A percentile compares a stretch with the other conserved stretches of the same genome.
These are phyloP conservation scores for Cystofilobasidium bisporidii DNA, from an alignment of 768 basidiomycete genomes.

Conservation along the genomic window DNA sequence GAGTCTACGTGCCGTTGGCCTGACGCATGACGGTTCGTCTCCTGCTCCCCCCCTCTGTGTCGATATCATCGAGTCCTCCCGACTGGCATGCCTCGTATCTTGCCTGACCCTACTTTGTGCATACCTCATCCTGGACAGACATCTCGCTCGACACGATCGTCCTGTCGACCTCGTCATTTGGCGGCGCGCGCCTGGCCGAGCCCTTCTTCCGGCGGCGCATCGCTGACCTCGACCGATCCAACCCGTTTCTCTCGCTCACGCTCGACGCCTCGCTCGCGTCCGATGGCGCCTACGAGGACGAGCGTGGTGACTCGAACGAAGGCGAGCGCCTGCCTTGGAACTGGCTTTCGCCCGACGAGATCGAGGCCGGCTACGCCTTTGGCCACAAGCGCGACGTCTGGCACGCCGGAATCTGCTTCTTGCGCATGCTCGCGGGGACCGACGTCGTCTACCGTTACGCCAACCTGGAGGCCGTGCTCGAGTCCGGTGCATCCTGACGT, in stretches of 20 bases:
- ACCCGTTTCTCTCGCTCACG: conserved; percentile 48
- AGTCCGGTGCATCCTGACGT: conserved; percentile 36
- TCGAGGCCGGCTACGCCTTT: conserved; percentile 68
- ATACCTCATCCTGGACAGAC: conserved; percentile 32
- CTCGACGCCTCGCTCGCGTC: conserved; percentile 35
- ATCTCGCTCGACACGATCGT: conserved; percentile 30
- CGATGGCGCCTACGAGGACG: conserved; percentile 34
- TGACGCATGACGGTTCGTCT: conserved; percentile 60
- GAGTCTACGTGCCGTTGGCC: conserved; percentile 53
- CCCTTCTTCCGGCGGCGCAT: conserved; percentile 63
- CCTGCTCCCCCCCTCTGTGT: too few species aligned
- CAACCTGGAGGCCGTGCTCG: conserved; percentile 35
- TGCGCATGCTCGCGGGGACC: conserved; percentile 78
- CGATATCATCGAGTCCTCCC: too few species aligned
- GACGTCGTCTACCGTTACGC: conserved; percentile 49
- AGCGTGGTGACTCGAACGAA: conserved; percentile 31
- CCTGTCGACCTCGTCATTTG: conserved; percentile 43
- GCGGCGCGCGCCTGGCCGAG: conserved; percentile 62
- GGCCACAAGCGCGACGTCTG: conserved; percentile 73
- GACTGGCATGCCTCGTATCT: too few species aligned
- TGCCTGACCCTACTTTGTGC: too few species aligned
- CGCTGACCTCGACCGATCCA: conserved; percentile 72
- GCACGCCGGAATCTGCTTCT: conserved; percentile 61
- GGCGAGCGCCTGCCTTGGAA: conserved; percentile 49
- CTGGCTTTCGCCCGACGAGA: conserved; percentile 61